Conservation (phyloP, 2,329 filamentous ascomycete species). For the Claviceps quebecensis region DNA sequence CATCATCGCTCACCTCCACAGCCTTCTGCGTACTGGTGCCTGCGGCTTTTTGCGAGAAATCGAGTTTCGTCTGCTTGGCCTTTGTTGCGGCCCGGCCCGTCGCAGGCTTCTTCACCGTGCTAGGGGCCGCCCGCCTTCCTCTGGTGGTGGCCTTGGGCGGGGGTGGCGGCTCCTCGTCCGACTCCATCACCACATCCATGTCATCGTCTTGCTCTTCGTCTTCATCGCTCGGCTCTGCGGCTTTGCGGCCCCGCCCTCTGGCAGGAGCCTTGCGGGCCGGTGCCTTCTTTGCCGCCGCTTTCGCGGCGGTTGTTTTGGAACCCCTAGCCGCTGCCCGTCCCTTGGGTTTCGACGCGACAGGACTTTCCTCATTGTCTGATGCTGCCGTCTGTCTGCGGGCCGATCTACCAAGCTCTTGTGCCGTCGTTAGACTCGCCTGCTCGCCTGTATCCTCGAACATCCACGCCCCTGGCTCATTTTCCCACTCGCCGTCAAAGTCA, state of each 20-base stretch:
- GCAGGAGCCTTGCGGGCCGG: conserved; percentile 32
- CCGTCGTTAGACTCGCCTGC: conserved; percentile 7
- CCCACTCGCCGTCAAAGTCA: conserved; percentile 80
- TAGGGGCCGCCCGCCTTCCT: conserved; percentile 10
- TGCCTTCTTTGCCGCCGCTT: conserved; percentile 25
- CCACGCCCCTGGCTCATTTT: conserved; percentile 54
- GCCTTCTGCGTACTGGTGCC: conserved; percentile 29
- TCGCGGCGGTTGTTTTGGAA: conserved; percentile 15
- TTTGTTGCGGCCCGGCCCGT: conserved; percentile 8
- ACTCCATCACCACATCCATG: conserved; percentile 39
- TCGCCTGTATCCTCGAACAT: conserved; percentile 17
- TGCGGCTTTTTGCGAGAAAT: conserved; percentile 25
- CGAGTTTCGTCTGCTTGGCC: conserved; percentile 20
- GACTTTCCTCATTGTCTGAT: conserved; percentile 11
- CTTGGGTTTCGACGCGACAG: conserved; percentile 20
- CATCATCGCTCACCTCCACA: conserved; percentile 51
- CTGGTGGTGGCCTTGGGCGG: conserved; percentile 21
- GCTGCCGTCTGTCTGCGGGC: conserved; percentile 11
- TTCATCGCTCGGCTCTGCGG: conserved; percentile 20
- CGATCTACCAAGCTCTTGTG: conserved; percentile 6
- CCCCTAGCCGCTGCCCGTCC: conserved; percentile 14
- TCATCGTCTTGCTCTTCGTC: conserved; percentile 32
- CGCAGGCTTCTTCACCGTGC: conserved; percentile 15
- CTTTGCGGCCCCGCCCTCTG: conserved; percentile 25
- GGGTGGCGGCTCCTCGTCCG: conserved; percentile 30